Base-by-base conservation (phyloP, 495 filamentous ascomycete species). In the Xylaria longipes region DNA sequence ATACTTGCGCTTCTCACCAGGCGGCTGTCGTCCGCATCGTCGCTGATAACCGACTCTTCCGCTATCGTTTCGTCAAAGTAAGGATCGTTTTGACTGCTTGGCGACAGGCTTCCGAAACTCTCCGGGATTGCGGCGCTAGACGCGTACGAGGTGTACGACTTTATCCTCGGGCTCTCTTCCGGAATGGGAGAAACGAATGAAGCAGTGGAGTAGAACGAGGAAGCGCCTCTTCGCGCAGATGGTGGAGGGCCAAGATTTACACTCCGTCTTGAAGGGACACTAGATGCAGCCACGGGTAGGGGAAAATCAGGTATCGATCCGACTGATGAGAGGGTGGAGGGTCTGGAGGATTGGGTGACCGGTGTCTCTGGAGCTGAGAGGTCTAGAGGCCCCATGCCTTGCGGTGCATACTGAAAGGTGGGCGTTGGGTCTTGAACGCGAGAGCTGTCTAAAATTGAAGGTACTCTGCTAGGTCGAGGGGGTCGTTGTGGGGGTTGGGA, bases 131-230 rank as follows among this genome's bases (percentile, higher is more conserved):
- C 92, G 65, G 89, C 87, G 79, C 93, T 97, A 8, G 94, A 97
- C 9, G 93, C 93, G 76, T 91, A 92, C 0, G 93, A 95, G 25
- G 87, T 88, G 76, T 91, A 88, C 17, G 84, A 85, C 58, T 88
- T 84, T 54, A 88, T 83, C 41, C 89, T 84, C 1, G 88, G 85
- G 63, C 88, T 85, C 76, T 97, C 94, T 80, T 98, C 95, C 1
- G 90, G 92, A 68, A 98, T 97, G 1, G 95, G 95, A 9, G 95
- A 93, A 6, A 97, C 93, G 68, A 86, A 93, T 1, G 92, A 93
- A n/a, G 80, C 76, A 68, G 86, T 87, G 29, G 93, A 94, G 73
- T 93, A 93, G 43, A 90, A 92, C n/a, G 91, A 89, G 2, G 90
- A 89, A 35, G 84, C 89, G 0, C 91, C 93, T 73, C 91, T 84